A percentile compares a stretch with the other conserved stretches of the same genome.
Evolutionary conservation across 306 rosid species (phyloP).

Genomic region (Adenanthera pavonina): DNA sequence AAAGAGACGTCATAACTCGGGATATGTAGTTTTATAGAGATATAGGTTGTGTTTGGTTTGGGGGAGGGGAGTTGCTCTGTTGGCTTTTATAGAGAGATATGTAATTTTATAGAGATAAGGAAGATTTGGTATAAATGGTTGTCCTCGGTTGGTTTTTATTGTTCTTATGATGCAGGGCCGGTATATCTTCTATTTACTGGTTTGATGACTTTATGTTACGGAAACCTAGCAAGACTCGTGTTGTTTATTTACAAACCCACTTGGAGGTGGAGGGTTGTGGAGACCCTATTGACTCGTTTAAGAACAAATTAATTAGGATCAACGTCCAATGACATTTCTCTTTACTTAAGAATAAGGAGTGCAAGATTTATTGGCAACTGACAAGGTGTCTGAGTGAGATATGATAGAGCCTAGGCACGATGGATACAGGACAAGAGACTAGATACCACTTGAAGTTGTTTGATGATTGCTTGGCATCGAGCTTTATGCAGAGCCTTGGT

Average conservation of each 20-base stretch:
- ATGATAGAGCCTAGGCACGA: neutral
- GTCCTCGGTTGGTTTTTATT: neutral
- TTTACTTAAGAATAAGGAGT: neutral
- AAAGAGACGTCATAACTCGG: neutral
- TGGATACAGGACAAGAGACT: neutral
- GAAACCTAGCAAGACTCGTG: constrained; percentile 2
- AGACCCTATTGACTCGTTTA: neutral
- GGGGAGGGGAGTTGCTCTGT: no score
- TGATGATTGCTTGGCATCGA: neutral
- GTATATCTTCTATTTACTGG: neutral
- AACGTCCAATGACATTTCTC: neutral
- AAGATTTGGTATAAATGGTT: no score
- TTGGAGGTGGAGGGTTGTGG: neutral
- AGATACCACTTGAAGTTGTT: neutral
- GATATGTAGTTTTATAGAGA: neutral
- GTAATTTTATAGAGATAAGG: no score
- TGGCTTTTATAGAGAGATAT: no score
- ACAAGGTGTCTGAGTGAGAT: neutral
- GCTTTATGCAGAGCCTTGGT: neutral
- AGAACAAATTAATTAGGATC: neutral
- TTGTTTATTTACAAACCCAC: neutral
- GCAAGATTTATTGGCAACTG: neutral
- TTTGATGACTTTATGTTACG: constrained; percentile 1
- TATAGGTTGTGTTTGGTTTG: no score
- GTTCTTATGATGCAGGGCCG: neutral